A percentile compares a stretch with the other conserved stretches of the same genome.
phyloP scores from a whole-genome alignment of 2,329 filamentous ascomycete genomes.

The Nothophaeocryptopus gaeumannii region DNA sequence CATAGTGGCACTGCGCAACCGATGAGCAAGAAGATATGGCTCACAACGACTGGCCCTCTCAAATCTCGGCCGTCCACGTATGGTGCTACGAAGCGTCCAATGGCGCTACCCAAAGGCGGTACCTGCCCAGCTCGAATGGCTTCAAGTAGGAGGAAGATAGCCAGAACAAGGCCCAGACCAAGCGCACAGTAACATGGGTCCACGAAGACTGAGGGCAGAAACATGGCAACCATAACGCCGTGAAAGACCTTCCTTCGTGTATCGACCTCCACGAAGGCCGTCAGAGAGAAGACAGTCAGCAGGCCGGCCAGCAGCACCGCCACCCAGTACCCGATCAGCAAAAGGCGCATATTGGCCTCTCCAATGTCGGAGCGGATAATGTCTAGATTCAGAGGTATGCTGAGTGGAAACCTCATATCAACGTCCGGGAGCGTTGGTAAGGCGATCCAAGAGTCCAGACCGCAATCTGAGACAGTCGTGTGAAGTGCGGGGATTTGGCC shows the following conservation, averaged over 20 bases:
- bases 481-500: constrained; percentile 73
- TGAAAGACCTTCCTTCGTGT: constrained; percentile 96
- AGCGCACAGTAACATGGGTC: constrained; percentile 82
- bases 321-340: constrained; percentile 72
- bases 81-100: constrained; percentile 82
- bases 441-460: constrained; percentile 72
- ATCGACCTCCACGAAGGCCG: constrained; percentile 85
- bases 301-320: constrained; percentile 68
- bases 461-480: constrained; percentile 65
- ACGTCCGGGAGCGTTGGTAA: constrained; percentile 54
- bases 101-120: constrained; percentile 79
- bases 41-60: constrained; percentile 89
- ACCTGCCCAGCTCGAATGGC: constrained; percentile 86
- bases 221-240: constrained; percentile 96
- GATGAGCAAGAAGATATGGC: constrained; percentile 91
- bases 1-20: constrained; percentile 94
- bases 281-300: constrained; percentile 70
- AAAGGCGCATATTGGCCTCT: constrained; percentile 75
- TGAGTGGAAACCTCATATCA: constrained; percentile 14
- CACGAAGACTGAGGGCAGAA: constrained; percentile 79
- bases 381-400: constrained; percentile 53
- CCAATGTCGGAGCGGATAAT: constrained; percentile 65
- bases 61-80: constrained; percentile 95
- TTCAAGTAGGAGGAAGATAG: constrained; percentile 84
- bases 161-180: constrained; percentile 74